Percentiles rank a stretch among this genome's conserved stretches.
Evolutionary conservation across 83 land plant genomes (phyloP).

Genomic region (Picea engelmannii): DNA sequence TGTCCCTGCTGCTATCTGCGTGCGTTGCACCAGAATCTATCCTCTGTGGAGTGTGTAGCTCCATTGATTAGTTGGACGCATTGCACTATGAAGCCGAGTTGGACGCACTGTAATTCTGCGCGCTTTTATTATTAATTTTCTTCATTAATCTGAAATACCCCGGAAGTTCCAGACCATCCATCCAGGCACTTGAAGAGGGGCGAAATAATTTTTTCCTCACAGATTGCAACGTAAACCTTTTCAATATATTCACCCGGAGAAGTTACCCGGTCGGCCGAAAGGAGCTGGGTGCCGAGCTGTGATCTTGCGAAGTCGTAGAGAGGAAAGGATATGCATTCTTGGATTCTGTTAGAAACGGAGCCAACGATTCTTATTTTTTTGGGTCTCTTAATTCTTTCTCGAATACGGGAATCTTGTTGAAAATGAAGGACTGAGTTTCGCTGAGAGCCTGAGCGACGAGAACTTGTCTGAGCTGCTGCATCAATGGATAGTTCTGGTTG

Average conservation of each 20-base stretch:
- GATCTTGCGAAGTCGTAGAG: conserved; percentile 53
- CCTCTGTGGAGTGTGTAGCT: too few species aligned
- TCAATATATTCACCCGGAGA: conserved; percentile 58
- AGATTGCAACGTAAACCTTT: conserved; percentile 45
- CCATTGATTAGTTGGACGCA: too few species aligned
- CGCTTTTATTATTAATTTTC: too few species aligned
- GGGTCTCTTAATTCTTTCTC: conserved; percentile 62
- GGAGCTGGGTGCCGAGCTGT: conserved; percentile 29
- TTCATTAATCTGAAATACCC: conserved; percentile 28
- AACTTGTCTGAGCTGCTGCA: too few species aligned
- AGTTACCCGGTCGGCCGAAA: conserved; percentile 33
- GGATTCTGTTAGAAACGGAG: conserved; percentile 45
- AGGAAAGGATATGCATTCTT: conserved; percentile 59
- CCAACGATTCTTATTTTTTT: conserved; percentile 27
- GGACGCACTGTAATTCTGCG: too few species aligned
- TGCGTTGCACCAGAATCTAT: too few species aligned
- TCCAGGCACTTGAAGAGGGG: conserved; percentile 48
- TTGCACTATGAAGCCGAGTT: too few species aligned
- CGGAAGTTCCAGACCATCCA: conserved; percentile 48
- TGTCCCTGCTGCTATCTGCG: too few species aligned
- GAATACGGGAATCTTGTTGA: conserved; percentile 45
- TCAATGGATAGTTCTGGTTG: too few species aligned
- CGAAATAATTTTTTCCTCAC: conserved; percentile 32
- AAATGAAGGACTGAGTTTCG: conserved; percentile 32
- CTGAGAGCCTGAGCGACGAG: too few species aligned